phyloP scores from a whole-genome alignment of 331 rosid species.

The Spiraea crenata region DNA sequence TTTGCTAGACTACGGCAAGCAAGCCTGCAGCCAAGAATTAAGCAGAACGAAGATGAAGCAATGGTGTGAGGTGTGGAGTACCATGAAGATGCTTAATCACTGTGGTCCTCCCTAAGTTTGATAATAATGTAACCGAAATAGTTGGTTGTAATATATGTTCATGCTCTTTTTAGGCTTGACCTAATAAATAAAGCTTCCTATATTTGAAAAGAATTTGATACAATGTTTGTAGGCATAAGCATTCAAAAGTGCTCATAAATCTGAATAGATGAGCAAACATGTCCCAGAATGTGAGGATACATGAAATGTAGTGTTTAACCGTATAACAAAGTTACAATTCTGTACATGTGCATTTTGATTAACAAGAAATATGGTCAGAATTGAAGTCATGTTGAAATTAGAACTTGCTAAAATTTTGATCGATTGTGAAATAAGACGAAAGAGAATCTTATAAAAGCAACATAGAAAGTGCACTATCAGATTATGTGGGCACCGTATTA shows the following conservation, averaged over 20 bases:
- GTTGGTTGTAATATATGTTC: constrained; percentile 9
- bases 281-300: not conserved
- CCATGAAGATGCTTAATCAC: constrained; percentile 14
- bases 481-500: too few species aligned
- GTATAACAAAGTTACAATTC: not conserved
- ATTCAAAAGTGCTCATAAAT: not conserved
- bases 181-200: constrained; percentile 24
- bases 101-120: constrained; percentile 17
- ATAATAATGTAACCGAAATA: constrained; percentile 2
- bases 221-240: not conserved
- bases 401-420: not conserved
- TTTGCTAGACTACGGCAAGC: constrained; percentile 28
- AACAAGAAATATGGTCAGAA: not conserved
- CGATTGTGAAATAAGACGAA: not conserved
- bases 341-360: not conserved
- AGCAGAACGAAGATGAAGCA: constrained; percentile 17
- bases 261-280: not conserved
- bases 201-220: not conserved
- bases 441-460: not conserved
- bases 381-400: not conserved
- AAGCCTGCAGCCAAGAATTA: constrained; percentile 32
- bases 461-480: not conserved
- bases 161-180: constrained; percentile 28
- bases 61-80: constrained; percentile 15
- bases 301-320: not conserved